These are phyloP conservation scores for Starmerella gropengiesseri DNA, from an alignment of 805 yeast genomes.

Conservation along the genomic window DNA sequence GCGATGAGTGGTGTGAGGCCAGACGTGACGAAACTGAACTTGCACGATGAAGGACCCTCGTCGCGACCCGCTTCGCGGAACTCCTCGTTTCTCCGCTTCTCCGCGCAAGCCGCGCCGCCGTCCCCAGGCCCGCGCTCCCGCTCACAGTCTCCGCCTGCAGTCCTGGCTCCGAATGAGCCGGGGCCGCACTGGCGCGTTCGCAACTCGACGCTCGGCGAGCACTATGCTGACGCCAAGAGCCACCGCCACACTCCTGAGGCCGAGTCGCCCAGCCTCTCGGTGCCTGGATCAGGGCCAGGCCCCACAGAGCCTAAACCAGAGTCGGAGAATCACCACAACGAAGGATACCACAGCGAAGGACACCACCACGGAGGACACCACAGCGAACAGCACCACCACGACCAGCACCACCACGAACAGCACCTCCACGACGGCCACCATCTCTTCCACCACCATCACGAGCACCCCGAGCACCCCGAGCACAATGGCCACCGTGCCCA, in stretches of 20 bases:
- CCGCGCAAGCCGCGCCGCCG: background rate
- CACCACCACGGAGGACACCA: no score
- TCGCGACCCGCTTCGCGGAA: background rate
- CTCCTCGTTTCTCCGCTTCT: background rate
- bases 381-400: background rate
- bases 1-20: conserved; percentile 8
- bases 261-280: background rate
- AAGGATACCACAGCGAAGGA: no score
- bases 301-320: no score
- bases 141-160: background rate
- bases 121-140: background rate
- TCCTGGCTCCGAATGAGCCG: conserved; percentile 3
- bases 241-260: background rate
- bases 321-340: no score
- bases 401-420: background rate
- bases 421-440: background rate
- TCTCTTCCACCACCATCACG: background rate
- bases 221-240: background rate
- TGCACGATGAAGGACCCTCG: background rate
- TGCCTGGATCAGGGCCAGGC: no score
- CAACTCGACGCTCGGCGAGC: conserved; percentile 7
- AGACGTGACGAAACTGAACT: conserved; percentile 2
- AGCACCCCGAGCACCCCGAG: no score
- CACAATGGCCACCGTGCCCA: background rate
- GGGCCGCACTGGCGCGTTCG: conserved; percentile 7